These are phyloP conservation scores for Curvularia lunata DNA, from an alignment of 2,329 filamentous ascomycete species.

Conservation along the genomic window DNA sequence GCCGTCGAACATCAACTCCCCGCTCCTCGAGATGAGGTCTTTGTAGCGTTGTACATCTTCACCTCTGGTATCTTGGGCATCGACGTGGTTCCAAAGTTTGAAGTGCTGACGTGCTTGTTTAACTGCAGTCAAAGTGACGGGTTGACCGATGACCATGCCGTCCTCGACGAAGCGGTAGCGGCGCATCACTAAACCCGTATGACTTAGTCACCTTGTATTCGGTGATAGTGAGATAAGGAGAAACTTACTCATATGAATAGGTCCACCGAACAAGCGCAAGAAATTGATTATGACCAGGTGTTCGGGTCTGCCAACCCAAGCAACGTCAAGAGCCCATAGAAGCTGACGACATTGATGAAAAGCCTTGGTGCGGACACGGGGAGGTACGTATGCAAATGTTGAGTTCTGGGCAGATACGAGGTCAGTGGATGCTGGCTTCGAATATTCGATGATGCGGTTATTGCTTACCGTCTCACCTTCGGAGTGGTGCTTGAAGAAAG, in stretches of 20 bases:
- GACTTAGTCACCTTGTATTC: no score
- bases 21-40: neutral
- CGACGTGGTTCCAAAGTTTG: conserved; percentile 8
- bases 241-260: conserved; percentile 13
- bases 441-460: no score
- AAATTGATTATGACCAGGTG: conserved; percentile 7
- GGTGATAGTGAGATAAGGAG: no score
- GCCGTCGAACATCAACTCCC: conserved; percentile 3
- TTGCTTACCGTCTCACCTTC: conserved; percentile 39
- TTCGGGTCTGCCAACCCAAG: conserved; percentile 1
- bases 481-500: conserved; percentile 45
- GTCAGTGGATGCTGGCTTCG: neutral
- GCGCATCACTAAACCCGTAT: conserved; percentile 17
- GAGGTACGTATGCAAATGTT: conserved; percentile 41
- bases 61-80: neutral
- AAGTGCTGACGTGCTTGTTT: neutral
- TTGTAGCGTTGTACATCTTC: neutral
- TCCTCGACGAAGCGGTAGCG: conserved; percentile 17
- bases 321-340: conserved; percentile 44
- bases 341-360: conserved; percentile 37
- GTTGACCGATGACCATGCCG: conserved; percentile 3
- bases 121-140: neutral
- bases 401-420: conserved; percentile 23
- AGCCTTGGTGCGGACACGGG: conserved; percentile 26
- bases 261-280: conserved; percentile 8